Base-by-base conservation (phyloP, 148 eudicot genomes). In the Salicornia ramosissima region DNA sequence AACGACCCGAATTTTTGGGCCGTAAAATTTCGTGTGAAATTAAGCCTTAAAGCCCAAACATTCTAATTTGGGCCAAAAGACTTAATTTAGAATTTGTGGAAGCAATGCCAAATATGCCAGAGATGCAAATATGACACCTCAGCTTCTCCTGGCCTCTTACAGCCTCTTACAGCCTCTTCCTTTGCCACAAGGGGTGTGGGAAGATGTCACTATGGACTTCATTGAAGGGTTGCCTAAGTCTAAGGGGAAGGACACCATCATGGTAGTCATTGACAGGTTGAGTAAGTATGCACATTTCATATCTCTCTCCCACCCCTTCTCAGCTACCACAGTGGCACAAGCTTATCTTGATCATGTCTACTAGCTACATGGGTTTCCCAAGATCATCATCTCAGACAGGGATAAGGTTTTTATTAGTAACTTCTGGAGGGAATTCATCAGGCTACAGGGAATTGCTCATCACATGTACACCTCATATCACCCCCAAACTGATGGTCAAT, bases 281-380 rank as follows among this genome's bases (percentile, higher is more conserved):
- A 64, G 15, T 9, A 43, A 43, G 12, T 43, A 43, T 43, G 47
- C 10, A 4, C 47, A 43, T 43, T 43, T 43, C 47, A n/a, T 46
- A 67, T n/a, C n/a, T n/a, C n/a, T n/a, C n/a, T n/a, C 58, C 8
- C 46, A 67, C 19, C 71, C 71, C 9, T 67, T 29, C 16, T 0
- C 71, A 16, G 71, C 71, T 2, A 9, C 8, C 2, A 16, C 4
- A 1, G 70, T 66, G 13, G 70, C 56, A 2, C 40, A 47, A 19
- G 0, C 5, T 1, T 47, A 7, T 29, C 10, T 52, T 1, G 59
- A 67, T 12, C 0, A 51, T 10, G 31, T 34, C 0, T 68, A 9
- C 6, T 18, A 68, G 45, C 13, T 68, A 2, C 61, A 68, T 52
- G 61, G 71, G 10, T 6, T 52, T 1, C 71, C 47, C 0, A 24